phyloP scores from a whole-genome alignment of 805 yeast genomes.

The Candida xiaguanensis region DNA sequence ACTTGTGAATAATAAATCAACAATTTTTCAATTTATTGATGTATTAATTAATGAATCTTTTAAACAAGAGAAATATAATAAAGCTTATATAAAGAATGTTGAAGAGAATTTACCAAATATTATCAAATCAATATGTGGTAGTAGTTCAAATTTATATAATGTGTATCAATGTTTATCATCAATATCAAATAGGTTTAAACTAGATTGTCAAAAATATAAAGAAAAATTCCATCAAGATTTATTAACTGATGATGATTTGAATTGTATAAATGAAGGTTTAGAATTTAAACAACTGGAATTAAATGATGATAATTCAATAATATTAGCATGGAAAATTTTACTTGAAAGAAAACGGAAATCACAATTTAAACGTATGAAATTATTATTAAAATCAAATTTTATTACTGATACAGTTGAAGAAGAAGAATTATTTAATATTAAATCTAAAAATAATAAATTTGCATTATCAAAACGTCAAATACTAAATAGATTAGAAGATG shows the following conservation, averaged over 20 bases:
- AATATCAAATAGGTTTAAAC: conserved; percentile 33
- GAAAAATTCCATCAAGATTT: conserved; percentile 21
- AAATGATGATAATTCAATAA: conserved; percentile 25
- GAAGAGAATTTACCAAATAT: conserved; percentile 33
- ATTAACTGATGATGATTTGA: conserved; percentile 34
- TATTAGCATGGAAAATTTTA: conserved; percentile 45
- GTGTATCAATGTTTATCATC: conserved; percentile 33
- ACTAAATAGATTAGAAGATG: conserved; percentile 82
- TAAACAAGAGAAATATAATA: conserved; percentile 25
- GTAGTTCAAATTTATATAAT: conserved; percentile 34
- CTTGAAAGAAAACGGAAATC: conserved; percentile 46
- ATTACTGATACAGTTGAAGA: conserved; percentile 24
- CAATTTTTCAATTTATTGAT: conserved; percentile 67
- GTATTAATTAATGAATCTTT: conserved; percentile 45
- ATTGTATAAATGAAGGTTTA: conserved; percentile 29
- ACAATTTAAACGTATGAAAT: conserved; percentile 45
- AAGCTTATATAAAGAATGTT: conserved; percentile 35
- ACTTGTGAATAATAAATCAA: conserved; percentile 60
- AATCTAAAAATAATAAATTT: conserved; percentile 16
- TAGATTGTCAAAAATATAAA: conserved; percentile 26
- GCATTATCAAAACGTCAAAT: conserved; percentile 48
- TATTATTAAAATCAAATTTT: conserved; percentile 28
- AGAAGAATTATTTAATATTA: conserved; percentile 24
- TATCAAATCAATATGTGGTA: conserved; percentile 28
- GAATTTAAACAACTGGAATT: conserved; percentile 11